Evolutionary conservation across 2,329 filamentous ascomycete genomes (phyloP), one percentile per base, ranked within the genome.

Genomic region (Akanthomyces lecanii): DNA sequence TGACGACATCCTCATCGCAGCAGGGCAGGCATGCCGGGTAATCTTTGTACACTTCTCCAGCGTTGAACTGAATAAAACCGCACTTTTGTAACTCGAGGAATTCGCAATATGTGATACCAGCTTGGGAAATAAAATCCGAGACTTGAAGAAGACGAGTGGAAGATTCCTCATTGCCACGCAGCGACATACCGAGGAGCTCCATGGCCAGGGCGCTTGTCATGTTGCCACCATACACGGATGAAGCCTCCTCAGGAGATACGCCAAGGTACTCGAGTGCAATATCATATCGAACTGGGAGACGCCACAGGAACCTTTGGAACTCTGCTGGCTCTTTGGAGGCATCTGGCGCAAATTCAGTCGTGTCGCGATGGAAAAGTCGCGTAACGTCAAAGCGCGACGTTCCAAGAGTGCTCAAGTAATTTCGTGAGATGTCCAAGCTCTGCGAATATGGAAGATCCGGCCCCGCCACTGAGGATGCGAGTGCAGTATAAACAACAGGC

Each of bases 41-140:
- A 18, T 55, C 23, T 33, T 28, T 16, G 21, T 14, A 7, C 7
- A 25, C 18, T 14, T 25, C 30, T 6, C 60, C 38, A 42, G 60
- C 51, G 23, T 36, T 30, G n/a, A 62, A 62, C 30, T 38, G 14
- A 10, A 56, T n/a, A 30, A 62, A 47, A 1, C 42, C 40, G 25
- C 60, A 50, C 16, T 33, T 42, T 7, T 62, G 60, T 21, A 62
- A 23, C 14, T 47, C 51, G 30, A 62, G 60, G 21, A 62, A 62
- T 23, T 62, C 60, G 18, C 60, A 62, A 18, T 62, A 62, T n/a
- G 51, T 55, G 44, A 62, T 62, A 4, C 60, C 60, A 21, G 52
- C 38, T 30, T 47, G 48, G 2, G 8, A 16, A 28, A 62, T 25
- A 62, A 62, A 62, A 5, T 6, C 28, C 23, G 60, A 55, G 8